These are phyloP conservation scores for Herpetospermum pedunculosum DNA, from an alignment of 306 rosid species.

Conservation along the genomic window DNA sequence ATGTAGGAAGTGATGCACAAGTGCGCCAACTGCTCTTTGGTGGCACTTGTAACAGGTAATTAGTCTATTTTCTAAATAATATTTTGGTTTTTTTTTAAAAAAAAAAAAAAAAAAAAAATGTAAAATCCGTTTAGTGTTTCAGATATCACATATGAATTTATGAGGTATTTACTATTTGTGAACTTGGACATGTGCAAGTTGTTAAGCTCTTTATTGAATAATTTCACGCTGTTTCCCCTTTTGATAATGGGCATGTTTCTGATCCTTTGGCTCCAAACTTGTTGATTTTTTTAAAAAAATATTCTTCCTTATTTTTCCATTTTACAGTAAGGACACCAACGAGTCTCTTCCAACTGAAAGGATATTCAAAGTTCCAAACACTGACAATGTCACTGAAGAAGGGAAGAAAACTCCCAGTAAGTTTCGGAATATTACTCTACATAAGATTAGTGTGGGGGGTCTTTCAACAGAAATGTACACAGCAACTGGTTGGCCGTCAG, in stretches of 20 bases:
- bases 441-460: slow-evolving; percentile 19
- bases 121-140: not conserved
- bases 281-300: not conserved
- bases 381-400: slow-evolving; percentile 53
- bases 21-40: slow-evolving; percentile 85
- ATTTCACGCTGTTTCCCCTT: not conserved
- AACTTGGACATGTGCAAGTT: not conserved
- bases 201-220: not conserved
- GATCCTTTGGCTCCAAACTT: not conserved
- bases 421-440: slow-evolving; percentile 44
- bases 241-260: not conserved
- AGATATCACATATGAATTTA: not conserved
- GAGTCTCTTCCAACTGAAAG: slow-evolving; percentile 49
- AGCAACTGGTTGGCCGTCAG: slow-evolving; percentile 92
- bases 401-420: slow-evolving; percentile 69
- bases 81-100: not conserved
- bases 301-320: slow-evolving; percentile 18
- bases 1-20: slow-evolving; percentile 89
- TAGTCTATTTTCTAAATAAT: slow-evolving; percentile 2
- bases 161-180: not conserved
- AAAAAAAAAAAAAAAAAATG: not conserved
- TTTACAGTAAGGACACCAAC: slow-evolving; percentile 51
- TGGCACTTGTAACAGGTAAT: slow-evolving; percentile 67
- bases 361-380: slow-evolving; percentile 62
- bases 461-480: slow-evolving; percentile 62